Conservation (phyloP, 768 basidiomycete species). For the Mycena metata region DNA sequence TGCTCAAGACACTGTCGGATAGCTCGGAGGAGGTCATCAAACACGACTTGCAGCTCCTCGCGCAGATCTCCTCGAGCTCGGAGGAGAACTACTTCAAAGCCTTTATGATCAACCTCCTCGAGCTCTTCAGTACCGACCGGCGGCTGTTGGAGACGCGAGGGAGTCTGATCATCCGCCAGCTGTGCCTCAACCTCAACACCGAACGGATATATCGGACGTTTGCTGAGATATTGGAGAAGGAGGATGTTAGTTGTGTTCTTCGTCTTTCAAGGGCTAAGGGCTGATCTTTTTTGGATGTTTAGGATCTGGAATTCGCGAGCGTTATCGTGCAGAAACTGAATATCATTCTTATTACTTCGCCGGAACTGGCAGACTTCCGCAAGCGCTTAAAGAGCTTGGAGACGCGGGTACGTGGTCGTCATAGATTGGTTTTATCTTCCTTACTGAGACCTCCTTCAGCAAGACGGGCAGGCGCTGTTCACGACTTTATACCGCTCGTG, state of each 20-base stretch:
- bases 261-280: background rate
- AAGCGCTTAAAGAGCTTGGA: slow-evolving; percentile 94
- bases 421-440: background rate
- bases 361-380: slow-evolving; percentile 95
- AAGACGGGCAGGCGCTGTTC: slow-evolving; percentile 97
- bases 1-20: slow-evolving; percentile 96
- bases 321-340: slow-evolving; percentile 98
- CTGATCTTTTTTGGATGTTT: slow-evolving; percentile 19
- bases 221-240: slow-evolving; percentile 97
- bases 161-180: slow-evolving; percentile 94
- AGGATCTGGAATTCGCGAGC: slow-evolving; percentile 98
- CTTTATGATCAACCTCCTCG: slow-evolving; percentile 95
- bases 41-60: slow-evolving; percentile 93
- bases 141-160: slow-evolving; percentile 91
- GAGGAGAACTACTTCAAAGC: slow-evolving; percentile 96
- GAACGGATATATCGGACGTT: slow-evolving; percentile 96
- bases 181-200: slow-evolving; percentile 94
- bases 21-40: slow-evolving; percentile 98
- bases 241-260: slow-evolving; percentile 75
- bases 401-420: slow-evolving; percentile 77
- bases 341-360: slow-evolving; percentile 95
- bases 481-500: slow-evolving; percentile 95
- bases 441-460: slow-evolving; percentile 51
- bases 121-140: slow-evolving; percentile 95
- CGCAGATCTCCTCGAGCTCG: slow-evolving; percentile 96